A percentile compares a stretch with the other conserved stretches of the same genome.
These are phyloP conservation scores for Metschnikowia arizonensis DNA, from an alignment of 805 yeast genomes.

Conservation along the genomic window DNA sequence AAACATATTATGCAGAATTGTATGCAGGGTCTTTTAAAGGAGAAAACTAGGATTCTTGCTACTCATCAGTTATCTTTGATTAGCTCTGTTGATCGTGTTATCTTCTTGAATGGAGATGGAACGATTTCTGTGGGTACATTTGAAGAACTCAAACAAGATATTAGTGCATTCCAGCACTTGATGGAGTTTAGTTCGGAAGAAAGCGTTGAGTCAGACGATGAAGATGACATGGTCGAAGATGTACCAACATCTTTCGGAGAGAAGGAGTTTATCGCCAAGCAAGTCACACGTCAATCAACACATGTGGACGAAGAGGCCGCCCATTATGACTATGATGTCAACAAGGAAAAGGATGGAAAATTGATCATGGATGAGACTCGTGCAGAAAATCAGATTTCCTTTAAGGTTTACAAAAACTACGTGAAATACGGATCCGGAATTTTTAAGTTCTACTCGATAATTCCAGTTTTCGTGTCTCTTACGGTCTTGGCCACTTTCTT, in stretches of 20 bases:
- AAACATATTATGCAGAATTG: conserved; percentile 70
- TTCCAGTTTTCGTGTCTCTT: conserved; percentile 20
- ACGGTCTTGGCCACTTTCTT: conserved; percentile 44
- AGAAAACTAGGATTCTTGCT: conserved; percentile 69
- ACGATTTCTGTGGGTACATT: conserved; percentile 57
- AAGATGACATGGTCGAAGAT: conserved; percentile 18
- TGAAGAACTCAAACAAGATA: conserved; percentile 45
- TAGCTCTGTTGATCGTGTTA: conserved; percentile 62
- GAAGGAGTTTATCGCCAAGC: conserved; percentile 12
- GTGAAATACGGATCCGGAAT: conserved; percentile 28
- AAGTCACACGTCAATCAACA: conserved; percentile 17
- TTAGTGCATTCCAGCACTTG: conserved; percentile 32
- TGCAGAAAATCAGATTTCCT: conserved; percentile 26
- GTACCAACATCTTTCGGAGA: conserved; percentile 9
- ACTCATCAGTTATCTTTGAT: conserved; percentile 80
- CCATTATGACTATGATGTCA: conserved; percentile 28
- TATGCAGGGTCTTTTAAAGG: conserved; percentile 51
- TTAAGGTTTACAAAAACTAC: conserved; percentile 31
- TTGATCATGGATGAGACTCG: conserved; percentile 13
- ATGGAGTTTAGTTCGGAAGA: conserved; percentile 35
- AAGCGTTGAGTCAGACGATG: conserved; percentile 21
- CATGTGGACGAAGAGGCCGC: conserved; percentile 30
- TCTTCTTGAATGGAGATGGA: conserved; percentile 67
- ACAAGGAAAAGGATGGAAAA: conserved; percentile 18
- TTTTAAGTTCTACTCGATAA: conserved; percentile 20